A percentile compares a stretch with the other conserved stretches of the same genome.
Conservation (phyloP, 2,329 filamentous ascomycete genomes). For the Microdochium paspali region DNA sequence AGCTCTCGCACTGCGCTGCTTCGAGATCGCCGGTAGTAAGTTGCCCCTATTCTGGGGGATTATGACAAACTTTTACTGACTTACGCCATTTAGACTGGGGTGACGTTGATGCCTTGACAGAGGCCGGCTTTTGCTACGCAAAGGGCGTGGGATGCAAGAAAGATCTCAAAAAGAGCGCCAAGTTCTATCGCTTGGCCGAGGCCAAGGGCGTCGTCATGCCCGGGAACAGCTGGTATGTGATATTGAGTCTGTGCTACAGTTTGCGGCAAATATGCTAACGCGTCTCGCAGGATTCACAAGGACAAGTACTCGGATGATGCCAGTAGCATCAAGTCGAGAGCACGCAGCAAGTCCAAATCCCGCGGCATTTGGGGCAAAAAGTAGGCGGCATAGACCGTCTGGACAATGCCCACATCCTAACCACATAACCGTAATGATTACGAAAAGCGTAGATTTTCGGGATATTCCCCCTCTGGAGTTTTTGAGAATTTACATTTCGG, state of each 20-base stretch:
- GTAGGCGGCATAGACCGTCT: no score
- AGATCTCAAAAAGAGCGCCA: slow-evolving; percentile 87
- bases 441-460: background rate
- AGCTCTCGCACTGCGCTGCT: slow-evolving; percentile 76
- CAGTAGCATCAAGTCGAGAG: slow-evolving; percentile 39
- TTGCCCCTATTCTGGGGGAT: slow-evolving; percentile 10
- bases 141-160: slow-evolving; percentile 93
- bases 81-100: slow-evolving; percentile 59
- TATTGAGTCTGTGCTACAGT: background rate
- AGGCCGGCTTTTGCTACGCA: slow-evolving; percentile 93
- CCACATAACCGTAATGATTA: background rate
- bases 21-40: slow-evolving; percentile 85
- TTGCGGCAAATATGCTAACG: slow-evolving; percentile 2
- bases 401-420: no score
- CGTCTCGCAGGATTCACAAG: slow-evolving; percentile 75
- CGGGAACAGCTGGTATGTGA: slow-evolving; percentile 87
- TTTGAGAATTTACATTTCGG: background rate
- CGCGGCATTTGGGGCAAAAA: slow-evolving; percentile 64
- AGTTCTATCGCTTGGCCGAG: slow-evolving; percentile 83
- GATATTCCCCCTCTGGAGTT: background rate
- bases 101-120: slow-evolving; percentile 85
- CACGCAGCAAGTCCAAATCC: slow-evolving; percentile 66
- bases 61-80: slow-evolving; percentile 12
- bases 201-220: slow-evolving; percentile 95
- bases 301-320: slow-evolving; percentile 74